phyloP scores from a whole-genome alignment of 2,329 filamentous ascomycete genomes.

The Escovopsis sp. region DNA sequence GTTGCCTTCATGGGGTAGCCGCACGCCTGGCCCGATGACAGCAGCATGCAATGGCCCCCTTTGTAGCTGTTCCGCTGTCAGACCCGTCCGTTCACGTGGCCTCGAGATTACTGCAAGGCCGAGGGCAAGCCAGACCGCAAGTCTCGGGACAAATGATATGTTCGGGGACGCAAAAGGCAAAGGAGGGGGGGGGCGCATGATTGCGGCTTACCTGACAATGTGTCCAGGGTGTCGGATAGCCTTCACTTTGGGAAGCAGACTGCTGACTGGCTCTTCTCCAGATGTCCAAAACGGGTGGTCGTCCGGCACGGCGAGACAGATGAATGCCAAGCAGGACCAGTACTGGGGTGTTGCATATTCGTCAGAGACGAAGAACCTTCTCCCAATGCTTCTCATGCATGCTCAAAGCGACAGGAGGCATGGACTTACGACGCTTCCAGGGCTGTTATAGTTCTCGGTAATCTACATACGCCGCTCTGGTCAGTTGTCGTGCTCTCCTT shows the following conservation, averaged over 20 bases:
- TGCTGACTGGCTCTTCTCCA: constrained; percentile 44
- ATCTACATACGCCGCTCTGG: constrained; percentile 27
- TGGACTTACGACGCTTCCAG: constrained; percentile 41
- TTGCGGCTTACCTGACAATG: constrained; percentile 39
- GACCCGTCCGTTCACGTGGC: not conserved
- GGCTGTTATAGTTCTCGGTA: constrained; percentile 73
- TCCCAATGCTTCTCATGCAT: too few species aligned
- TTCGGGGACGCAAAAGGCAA: too few species aligned
- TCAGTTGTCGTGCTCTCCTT: too few species aligned
- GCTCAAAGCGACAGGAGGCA: not conserved
- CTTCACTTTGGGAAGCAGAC: constrained; percentile 42
- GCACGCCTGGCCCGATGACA: constrained; percentile 45
- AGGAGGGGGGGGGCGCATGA: not conserved
- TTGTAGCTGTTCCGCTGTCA: constrained; percentile 13
- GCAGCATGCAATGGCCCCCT: constrained; percentile 60
- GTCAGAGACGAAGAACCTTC: not conserved
- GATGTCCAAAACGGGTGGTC: constrained; percentile 63
- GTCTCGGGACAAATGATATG: too few species aligned
- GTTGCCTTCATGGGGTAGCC: constrained; percentile 71
- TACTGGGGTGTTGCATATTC: constrained; percentile 29
- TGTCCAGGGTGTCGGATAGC: constrained; percentile 54
- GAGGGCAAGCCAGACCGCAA: too few species aligned
- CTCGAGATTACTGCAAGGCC: too few species aligned
- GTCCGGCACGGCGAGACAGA: constrained; percentile 53
- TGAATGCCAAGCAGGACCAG: constrained; percentile 69